phyloP scores from a whole-genome alignment of 805 yeast genomes.

The Osmozyma mogii region DNA sequence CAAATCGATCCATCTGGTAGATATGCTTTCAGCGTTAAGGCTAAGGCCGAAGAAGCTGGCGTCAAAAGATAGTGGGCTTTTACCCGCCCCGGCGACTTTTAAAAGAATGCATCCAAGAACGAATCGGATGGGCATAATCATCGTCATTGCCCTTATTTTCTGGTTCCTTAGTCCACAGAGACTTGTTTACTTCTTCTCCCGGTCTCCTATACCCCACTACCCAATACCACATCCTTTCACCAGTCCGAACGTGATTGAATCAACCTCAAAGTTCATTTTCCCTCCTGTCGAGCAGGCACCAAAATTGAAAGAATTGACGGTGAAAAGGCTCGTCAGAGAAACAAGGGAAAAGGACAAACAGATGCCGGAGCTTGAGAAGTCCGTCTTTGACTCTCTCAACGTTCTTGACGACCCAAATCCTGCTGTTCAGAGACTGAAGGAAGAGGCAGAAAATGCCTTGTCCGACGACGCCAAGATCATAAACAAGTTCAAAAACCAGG shows the following conservation, averaged over 20 bases:
- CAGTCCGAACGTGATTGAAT: constrained; percentile 27
- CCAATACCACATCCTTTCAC: constrained; percentile 29
- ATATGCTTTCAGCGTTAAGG: too few relatives aligned
- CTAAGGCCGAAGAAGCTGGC: too few relatives aligned
- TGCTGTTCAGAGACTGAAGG: constrained; percentile 26
- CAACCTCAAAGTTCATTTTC: constrained; percentile 48
- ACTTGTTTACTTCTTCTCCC: neutral
- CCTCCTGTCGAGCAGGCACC: constrained; percentile 74
- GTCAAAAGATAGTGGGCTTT: too few relatives aligned
- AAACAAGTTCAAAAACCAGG: constrained; percentile 56
- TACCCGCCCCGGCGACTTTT: too few relatives aligned
- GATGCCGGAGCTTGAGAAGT: constrained; percentile 29
- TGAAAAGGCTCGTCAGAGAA: constrained; percentile 43
- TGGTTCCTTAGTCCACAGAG: too few relatives aligned
- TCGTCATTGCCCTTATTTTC: too few relatives aligned
- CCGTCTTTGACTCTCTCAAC: constrained; percentile 31
- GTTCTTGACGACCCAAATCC: constrained; percentile 36
- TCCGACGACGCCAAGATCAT: constrained; percentile 39
- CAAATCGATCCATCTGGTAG: too few relatives aligned
- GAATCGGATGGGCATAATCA: too few relatives aligned
- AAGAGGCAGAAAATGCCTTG: constrained; percentile 41
- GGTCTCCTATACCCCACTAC: constrained; percentile 10
- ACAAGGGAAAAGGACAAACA: constrained; percentile 40
- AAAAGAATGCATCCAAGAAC: too few relatives aligned
- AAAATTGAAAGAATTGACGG: constrained; percentile 47